Base-by-base conservation (phyloP, 164 flowering plant species). In the Annona squamosa region DNA sequence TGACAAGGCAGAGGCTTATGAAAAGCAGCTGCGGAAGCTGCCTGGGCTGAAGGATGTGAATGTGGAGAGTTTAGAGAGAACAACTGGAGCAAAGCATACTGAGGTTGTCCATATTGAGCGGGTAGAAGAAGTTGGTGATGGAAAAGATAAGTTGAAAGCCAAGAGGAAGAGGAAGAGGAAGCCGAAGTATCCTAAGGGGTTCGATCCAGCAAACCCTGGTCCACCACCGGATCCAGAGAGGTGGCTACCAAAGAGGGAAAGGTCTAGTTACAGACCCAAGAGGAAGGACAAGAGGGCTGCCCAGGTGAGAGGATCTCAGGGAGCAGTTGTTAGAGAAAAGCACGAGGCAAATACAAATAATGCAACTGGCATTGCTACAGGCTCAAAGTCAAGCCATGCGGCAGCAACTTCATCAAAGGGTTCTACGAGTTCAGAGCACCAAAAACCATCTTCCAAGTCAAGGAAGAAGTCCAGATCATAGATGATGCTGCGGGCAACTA, bases 221-320 rank as follows among this genome's bases (percentile, higher is more conserved):
- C 97, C 99, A 19, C 93, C 94, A 12, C 99, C 99, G 2, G 99
- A 95, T 79, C 99, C 94, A 48, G 98, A 93, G 73, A 83, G 99
- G 72, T 95, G 99, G 99, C 84, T 95, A 48, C 98, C 99, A 1
- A 90, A 82, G 85, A 84, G 93, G 78, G 99, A 95, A 81, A 87
- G 99, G 75, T 95, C 99, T 17, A 86, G 87, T 76, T 95, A 86
- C 79, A 85, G 97, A 73, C 97, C 99, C 5, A 91, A 88, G 89
- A 87, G 98, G 79, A 93, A 90, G 82, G 99, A 95, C 70, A 95
- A 95, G 84, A 85, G 98, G 76, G 91, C 90, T 12, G 95, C 93
- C 76, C 97, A 94, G 77, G 85, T 93, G 37, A 85, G 98, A 81
- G 99, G 99, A 16, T 87, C 99, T 66, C 99, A 95, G 77, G 99